Conservation (phyloP, 139 green algal species). For the Chlorella vulgaris region DNA sequence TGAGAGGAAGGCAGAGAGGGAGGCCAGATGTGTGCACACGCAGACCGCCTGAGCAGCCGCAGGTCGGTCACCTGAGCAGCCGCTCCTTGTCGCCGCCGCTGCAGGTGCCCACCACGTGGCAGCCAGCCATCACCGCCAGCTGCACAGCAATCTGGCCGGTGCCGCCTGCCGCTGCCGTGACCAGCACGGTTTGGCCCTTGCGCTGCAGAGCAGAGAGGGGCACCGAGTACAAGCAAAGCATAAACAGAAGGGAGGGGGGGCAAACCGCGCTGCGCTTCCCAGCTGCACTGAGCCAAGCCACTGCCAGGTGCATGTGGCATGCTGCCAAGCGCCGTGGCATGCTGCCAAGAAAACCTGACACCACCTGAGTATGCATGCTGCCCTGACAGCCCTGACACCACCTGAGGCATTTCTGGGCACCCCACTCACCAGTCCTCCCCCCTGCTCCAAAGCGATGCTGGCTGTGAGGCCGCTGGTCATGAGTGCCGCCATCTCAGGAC, state of each 20-base stretch:
- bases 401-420: no score
- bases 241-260: no score
- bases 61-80: constrained; percentile 56
- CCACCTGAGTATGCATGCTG: no score
- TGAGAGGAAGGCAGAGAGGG: background rate
- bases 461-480: constrained; percentile 88
- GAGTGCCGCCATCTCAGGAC: constrained; percentile 80
- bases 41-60: background rate
- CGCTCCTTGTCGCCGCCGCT: constrained; percentile 74
- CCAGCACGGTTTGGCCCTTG: constrained; percentile 81
- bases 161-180: constrained; percentile 91
- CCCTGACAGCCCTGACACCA: no score
- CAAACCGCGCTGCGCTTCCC: no score
- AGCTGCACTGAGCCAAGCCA: no score
- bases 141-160: constrained; percentile 96
- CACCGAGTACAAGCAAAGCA: no score
- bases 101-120: constrained; percentile 89
- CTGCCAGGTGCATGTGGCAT: no score
- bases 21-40: no score
- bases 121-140: constrained; percentile 85
- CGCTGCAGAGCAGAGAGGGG: constrained; percentile 9
- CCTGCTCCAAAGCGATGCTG: constrained; percentile 61
- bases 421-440: constrained; percentile 32
- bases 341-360: no score
- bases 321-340: no score